Percentiles rank a stretch among this genome's conserved stretches.
These are phyloP conservation scores for Pulveroboletus ravenelii DNA, from an alignment of 768 basidiomycete species.

Conservation along the genomic window DNA sequence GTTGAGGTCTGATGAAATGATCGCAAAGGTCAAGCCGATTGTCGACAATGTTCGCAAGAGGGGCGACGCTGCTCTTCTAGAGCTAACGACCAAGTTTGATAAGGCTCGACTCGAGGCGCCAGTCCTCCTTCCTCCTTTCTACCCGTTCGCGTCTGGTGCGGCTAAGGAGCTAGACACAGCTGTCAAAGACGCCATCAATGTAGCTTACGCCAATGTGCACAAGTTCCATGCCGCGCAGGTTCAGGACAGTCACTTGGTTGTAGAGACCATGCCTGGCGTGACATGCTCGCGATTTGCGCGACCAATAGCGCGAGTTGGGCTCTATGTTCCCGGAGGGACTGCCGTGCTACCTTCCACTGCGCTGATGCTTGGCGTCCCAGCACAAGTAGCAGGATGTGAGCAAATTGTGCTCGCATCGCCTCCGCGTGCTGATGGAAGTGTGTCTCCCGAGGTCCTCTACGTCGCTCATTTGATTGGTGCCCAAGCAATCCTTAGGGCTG, in stretches of 20 bases:
- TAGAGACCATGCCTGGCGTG: slow-evolving; percentile 98
- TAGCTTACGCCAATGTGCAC: slow-evolving; percentile 86
- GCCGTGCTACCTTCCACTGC: slow-evolving; percentile 95
- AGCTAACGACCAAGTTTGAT: slow-evolving; percentile 92
- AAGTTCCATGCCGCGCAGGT: slow-evolving; percentile 89
- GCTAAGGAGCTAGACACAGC: slow-evolving; percentile 54
- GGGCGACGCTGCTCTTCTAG: slow-evolving; percentile 83
- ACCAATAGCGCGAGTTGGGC: slow-evolving; percentile 91
- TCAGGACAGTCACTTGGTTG: slow-evolving; percentile 62
- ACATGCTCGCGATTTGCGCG: slow-evolving; percentile 92
- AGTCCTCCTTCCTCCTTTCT: slow-evolving; percentile 75
- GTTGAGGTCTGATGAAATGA: slow-evolving; percentile 57
- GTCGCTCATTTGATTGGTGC: slow-evolving; percentile 90
- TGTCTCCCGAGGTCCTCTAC: slow-evolving; percentile 97
- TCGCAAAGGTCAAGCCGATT: slow-evolving; percentile 89
- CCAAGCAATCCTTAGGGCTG: slow-evolving; percentile 86
- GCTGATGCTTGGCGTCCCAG: slow-evolving; percentile 96
- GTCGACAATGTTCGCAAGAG: slow-evolving; percentile 78
- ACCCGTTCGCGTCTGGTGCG: slow-evolving; percentile 38
- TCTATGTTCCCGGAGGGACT: slow-evolving; percentile 97
- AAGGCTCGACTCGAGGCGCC: slow-evolving; percentile 66
- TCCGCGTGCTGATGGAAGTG: slow-evolving; percentile 86
- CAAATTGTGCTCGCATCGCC: slow-evolving; percentile 93
- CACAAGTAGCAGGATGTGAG: slow-evolving; percentile 93
- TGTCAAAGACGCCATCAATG: slow-evolving; percentile 80